Percentiles rank a stretch among this genome's conserved stretches.
These are phyloP conservation scores for Pythium angustatum DNA, from an alignment of 352 stramenopile genomes.

Conservation along the genomic window DNA sequence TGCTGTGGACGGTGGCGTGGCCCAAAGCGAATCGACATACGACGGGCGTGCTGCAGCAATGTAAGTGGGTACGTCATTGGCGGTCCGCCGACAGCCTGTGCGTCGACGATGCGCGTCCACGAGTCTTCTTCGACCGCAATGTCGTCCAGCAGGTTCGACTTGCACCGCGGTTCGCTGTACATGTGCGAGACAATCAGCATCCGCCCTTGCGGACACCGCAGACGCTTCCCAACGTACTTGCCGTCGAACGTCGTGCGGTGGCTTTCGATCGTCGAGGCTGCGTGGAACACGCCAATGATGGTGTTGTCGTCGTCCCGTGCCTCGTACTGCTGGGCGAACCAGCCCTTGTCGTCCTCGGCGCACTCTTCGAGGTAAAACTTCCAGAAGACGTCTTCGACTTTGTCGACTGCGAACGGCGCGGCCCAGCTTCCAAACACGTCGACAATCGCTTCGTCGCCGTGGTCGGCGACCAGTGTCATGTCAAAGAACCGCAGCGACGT, in stretches of 20 bases:
- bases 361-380: constrained; percentile 9
- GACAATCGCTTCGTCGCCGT: background rate
- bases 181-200: constrained; percentile 9
- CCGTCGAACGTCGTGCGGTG: constrained; percentile 11
- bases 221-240: constrained; percentile 16
- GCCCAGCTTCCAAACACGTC: constrained; percentile 10
- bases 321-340: constrained; percentile 5
- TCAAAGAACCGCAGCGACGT: constrained; percentile 4
- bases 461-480: constrained; percentile 5
- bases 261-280: constrained; percentile 6
- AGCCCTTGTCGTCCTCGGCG: background rate
- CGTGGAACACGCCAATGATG: constrained; percentile 9
- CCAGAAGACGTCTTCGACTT: constrained; percentile 18
- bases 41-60: constrained; percentile 18
- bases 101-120: constrained; percentile 10
- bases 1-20: background rate
- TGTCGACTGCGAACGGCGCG: constrained; percentile 4
- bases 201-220: background rate
- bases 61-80: constrained; percentile 7
- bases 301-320: constrained; percentile 6
- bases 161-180: constrained; percentile 14
- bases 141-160: constrained; percentile 7
- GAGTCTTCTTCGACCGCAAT: constrained; percentile 16
- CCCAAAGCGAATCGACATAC: constrained; percentile 10
- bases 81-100: constrained; percentile 1